Percentiles rank a stretch among this genome's conserved stretches.
Conservation (phyloP, 345 rosid genomes). For the Barbarea vulgaris region DNA sequence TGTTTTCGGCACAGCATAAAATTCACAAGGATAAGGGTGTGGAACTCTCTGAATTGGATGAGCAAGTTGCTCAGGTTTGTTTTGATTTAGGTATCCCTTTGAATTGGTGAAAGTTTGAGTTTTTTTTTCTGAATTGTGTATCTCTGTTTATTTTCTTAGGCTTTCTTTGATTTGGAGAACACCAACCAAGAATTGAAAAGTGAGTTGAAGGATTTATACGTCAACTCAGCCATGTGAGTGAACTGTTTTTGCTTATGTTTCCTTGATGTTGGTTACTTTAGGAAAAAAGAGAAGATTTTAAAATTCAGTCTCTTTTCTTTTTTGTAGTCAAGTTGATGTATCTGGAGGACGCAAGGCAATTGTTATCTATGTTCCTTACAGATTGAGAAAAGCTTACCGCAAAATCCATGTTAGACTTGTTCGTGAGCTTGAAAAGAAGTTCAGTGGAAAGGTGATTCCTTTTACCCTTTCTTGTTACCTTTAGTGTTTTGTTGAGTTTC, state of each 20-base stretch:
- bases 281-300: background rate
- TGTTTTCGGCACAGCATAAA: slow-evolving; percentile 77
- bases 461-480: background rate
- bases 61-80: slow-evolving; percentile 78
- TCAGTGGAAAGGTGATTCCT: slow-evolving; percentile 72
- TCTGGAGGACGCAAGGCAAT: slow-evolving; percentile 76
- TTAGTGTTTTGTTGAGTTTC: background rate
- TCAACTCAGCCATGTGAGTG: slow-evolving; percentile 73
- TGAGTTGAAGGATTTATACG: slow-evolving; percentile 82
- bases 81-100: background rate
- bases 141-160: slow-evolving; percentile 44
- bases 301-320: background rate
- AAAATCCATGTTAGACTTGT: slow-evolving; percentile 85
- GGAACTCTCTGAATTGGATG: slow-evolving; percentile 82
- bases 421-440: slow-evolving; percentile 90
- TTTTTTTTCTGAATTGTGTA: background rate
- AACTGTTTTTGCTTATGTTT: background rate
- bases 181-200: slow-evolving; percentile 77
- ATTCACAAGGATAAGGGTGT: slow-evolving; percentile 80
- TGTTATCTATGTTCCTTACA: slow-evolving; percentile 74
- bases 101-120: background rate
- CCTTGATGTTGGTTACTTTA: background rate
- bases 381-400: slow-evolving; percentile 75
- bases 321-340: slow-evolving; percentile 75
- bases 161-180: slow-evolving; percentile 83